Evolutionary conservation across 768 basidiomycete species (phyloP).

Genomic region (Suillus bovinus): DNA sequence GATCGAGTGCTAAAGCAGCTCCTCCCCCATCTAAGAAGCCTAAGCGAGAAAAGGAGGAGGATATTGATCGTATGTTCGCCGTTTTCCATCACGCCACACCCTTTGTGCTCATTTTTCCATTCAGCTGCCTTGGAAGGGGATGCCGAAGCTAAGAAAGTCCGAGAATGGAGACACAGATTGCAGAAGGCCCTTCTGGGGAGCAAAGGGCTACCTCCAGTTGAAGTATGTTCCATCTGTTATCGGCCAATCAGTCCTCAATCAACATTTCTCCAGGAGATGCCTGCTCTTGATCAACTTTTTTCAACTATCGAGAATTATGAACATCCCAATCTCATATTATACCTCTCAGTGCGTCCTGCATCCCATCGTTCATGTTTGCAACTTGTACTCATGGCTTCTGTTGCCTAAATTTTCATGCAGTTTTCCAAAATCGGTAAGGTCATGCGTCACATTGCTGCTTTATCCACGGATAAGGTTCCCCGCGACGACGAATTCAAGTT

Average conservation of each 20-base stretch:
- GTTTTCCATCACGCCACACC: background rate
- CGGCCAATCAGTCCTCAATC: constrained; percentile 9
- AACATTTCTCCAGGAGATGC: constrained; percentile 64
- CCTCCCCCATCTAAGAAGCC: constrained; percentile 68
- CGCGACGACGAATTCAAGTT: constrained; percentile 54
- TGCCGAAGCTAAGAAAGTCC: constrained; percentile 71
- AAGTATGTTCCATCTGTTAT: constrained; percentile 43
- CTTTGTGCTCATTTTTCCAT: constrained; percentile 12
- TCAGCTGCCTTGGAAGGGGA: constrained; percentile 50
- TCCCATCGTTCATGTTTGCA: constrained; percentile 11
- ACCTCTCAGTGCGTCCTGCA: constrained; percentile 52
- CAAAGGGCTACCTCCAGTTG: constrained; percentile 62
- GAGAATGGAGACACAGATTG: constrained; percentile 90
- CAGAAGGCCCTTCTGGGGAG: constrained; percentile 83
- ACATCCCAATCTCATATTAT: constrained; percentile 69
- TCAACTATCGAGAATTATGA: constrained; percentile 75
- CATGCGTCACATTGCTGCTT: constrained; percentile 59
- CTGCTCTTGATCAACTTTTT: constrained; percentile 68
- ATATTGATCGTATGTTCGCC: constrained; percentile 52
- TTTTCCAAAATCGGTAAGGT: constrained; percentile 58
- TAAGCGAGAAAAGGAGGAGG: constrained; percentile 60
- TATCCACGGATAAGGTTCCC: constrained; percentile 44
- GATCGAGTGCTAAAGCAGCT: constrained; percentile 53
- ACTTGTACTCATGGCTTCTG: constrained; percentile 13
- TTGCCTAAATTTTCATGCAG: constrained; percentile 15